Percentiles rank a stretch among this genome's conserved stretches.
Evolutionary conservation across 192 early-diverging fungal genomes (phyloP).

Genomic region (Coemansia furcata): DNA sequence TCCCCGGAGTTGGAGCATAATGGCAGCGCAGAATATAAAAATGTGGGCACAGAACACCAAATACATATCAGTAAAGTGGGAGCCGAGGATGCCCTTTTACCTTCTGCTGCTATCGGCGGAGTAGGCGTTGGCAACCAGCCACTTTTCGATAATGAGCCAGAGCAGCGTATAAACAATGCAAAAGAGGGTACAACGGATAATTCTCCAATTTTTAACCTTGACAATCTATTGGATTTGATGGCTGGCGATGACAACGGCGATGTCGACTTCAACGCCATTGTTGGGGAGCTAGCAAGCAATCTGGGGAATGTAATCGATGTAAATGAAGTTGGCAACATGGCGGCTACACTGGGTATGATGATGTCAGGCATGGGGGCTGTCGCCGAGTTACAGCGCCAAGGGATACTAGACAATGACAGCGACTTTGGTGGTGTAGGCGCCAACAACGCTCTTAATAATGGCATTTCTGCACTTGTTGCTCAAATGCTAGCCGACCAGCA

Average conservation of each 20-base stretch:
- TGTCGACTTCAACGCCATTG: slow-evolving; percentile 49
- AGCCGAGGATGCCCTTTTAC: neutral
- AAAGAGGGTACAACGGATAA: neutral
- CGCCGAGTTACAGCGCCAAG: slow-evolving; percentile 29
- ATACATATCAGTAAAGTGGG: slow-evolving; percentile 3
- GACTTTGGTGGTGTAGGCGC: neutral
- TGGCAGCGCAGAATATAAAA: slow-evolving; percentile 2
- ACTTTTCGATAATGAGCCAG: neutral
- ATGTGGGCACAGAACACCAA: slow-evolving; percentile 15
- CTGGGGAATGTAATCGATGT: slow-evolving; percentile 47
- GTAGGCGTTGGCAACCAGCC: neutral
- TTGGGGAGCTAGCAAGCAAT: slow-evolving; percentile 38
- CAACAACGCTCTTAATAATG: slow-evolving; percentile 21
- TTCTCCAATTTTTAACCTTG: slow-evolving; percentile 33
- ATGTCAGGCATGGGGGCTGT: slow-evolving; percentile 42
- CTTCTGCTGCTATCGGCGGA: neutral
- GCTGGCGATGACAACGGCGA: slow-evolving; percentile 44
- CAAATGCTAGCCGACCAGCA: slow-evolving; percentile 14
- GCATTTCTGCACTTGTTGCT: slow-evolving; percentile 27
- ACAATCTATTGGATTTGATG: slow-evolving; percentile 41
- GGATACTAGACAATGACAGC: neutral
- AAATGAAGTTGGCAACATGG: slow-evolving; percentile 46
- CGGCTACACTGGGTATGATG: slow-evolving; percentile 38
- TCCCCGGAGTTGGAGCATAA: neutral
- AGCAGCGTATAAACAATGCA: neutral